phyloP scores from a whole-genome alignment of 768 basidiomycete species.

The Mycena maculata region DNA sequence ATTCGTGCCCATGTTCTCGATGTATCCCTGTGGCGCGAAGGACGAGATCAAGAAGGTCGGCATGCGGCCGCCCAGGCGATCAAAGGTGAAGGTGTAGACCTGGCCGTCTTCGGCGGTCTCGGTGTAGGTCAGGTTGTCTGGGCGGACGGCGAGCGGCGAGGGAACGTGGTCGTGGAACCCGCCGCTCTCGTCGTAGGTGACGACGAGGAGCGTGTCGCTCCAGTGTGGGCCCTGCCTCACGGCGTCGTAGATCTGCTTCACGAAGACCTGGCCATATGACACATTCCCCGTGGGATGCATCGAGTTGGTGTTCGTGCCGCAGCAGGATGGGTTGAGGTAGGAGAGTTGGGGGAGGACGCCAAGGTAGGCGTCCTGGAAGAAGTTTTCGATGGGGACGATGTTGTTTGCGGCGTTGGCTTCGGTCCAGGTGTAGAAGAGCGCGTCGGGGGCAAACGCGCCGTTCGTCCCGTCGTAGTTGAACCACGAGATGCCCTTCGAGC shows the following conservation, averaged over 20 bases:
- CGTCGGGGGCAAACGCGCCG: slow-evolving; percentile 37
- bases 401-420: slow-evolving; percentile 34
- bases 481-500: slow-evolving; percentile 40
- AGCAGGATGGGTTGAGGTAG: slow-evolving; percentile 45
- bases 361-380: slow-evolving; percentile 42
- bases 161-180: slow-evolving; percentile 50
- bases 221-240: slow-evolving; percentile 43
- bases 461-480: slow-evolving; percentile 43
- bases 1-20: slow-evolving; percentile 43
- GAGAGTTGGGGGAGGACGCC: slow-evolving; percentile 43
- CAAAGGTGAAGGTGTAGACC: slow-evolving; percentile 41
- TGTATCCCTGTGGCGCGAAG: slow-evolving; percentile 36
- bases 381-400: slow-evolving; percentile 41
- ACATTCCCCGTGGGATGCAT: slow-evolving; percentile 43
- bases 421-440: slow-evolving; percentile 40
- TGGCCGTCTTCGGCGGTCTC: slow-evolving; percentile 39
- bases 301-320: slow-evolving; percentile 34
- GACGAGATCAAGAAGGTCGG: slow-evolving; percentile 42
- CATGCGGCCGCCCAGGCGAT: slow-evolving; percentile 45
- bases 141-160: slow-evolving; percentile 40
- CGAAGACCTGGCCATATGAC: slow-evolving; percentile 42
- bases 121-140: slow-evolving; percentile 44
- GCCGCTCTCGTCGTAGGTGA: slow-evolving; percentile 48
- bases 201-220: slow-evolving; percentile 43
- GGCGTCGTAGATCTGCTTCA: slow-evolving; percentile 47